These are phyloP conservation scores for Fusarium stilboides DNA, from an alignment of 2,329 filamentous ascomycete species.

Conservation along the genomic window DNA sequence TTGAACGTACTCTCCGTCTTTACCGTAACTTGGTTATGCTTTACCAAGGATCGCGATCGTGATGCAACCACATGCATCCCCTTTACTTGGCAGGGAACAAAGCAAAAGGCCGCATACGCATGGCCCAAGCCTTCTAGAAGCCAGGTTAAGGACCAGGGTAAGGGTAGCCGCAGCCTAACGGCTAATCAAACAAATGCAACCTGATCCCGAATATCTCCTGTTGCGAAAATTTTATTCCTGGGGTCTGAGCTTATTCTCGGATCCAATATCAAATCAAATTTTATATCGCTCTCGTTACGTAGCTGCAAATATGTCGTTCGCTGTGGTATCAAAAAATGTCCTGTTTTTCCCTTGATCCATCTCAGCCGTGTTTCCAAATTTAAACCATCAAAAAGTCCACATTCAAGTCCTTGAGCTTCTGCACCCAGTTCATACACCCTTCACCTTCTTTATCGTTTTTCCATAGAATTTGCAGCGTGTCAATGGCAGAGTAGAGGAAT, in stretches of 20 bases:
- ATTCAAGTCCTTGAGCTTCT: constrained; percentile 58
- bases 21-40: too few species aligned
- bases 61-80: background rate
- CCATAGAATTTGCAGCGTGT: constrained; percentile 62
- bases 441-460: constrained; percentile 51
- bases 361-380: constrained; percentile 10
- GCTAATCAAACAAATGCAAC: background rate
- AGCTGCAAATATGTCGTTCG: constrained; percentile 17
- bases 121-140: constrained; percentile 28
- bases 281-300: constrained; percentile 16
- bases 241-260: background rate
- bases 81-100: background rate
- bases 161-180: constrained; percentile 17
- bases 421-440: constrained; percentile 57
- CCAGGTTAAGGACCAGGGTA: constrained; percentile 5
- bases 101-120: constrained; percentile 37
- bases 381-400: constrained; percentile 56
- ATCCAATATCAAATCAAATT: background rate
- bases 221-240: background rate
- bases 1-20: background rate
- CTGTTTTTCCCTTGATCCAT: constrained; percentile 38
- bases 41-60: background rate
- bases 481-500: constrained; percentile 63
- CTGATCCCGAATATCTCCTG: background rate
- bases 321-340: constrained; percentile 40